Base-by-base conservation (phyloP, 768 basidiomycete genomes). In the Rhizopogon vesiculosus region DNA sequence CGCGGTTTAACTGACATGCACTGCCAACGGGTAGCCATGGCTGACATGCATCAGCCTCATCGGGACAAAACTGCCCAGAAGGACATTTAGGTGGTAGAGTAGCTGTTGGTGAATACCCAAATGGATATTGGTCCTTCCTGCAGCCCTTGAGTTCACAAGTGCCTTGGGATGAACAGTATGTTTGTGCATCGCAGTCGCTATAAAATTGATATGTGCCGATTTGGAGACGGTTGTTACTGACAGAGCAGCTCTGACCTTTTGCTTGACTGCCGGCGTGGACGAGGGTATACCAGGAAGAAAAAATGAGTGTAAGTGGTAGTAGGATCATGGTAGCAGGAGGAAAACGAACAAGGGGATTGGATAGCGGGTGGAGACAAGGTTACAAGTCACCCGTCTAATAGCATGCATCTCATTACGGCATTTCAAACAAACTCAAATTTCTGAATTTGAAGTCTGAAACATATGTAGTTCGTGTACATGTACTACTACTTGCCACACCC, bases 1-100 rank as follows among this genome's bases (percentile, higher is more conserved):
- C 92, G 52, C 92, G 84, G 66, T 93, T 89, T 56, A 94, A 80
- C 69, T 94, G 91, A 72, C 92, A 94, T 29, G 78, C 66, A 58
- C 82, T 85, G 28, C 78, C 85, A 3, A 91, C 83, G 1, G 79
- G 54, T 15, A 89, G 73, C 35, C 86, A 61, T 5, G 70, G 59
- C 64, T 85, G 80, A 72, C 92, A 95, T 7, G 68, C 73, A 59
- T 85, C 84, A 56, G 81, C 83, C 72, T 93, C 93, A 63, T 94
- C 91, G 0, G 91, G 91, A 69, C 92, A 94, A 69, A 93, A 94
- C 63, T 81, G 66, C 18, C 82, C 85, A 33, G 62, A 60, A 7
- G 72, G 66, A 64, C 92, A 94, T 61, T 81, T 76, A 10, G 76
- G 72, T 1, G 92, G 91, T 18, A 90, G 63, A 40, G 69, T 49